Conservation (phyloP, 2,329 filamentous ascomycete genomes). For the Stagonosporopsis rhizophila region DNA sequence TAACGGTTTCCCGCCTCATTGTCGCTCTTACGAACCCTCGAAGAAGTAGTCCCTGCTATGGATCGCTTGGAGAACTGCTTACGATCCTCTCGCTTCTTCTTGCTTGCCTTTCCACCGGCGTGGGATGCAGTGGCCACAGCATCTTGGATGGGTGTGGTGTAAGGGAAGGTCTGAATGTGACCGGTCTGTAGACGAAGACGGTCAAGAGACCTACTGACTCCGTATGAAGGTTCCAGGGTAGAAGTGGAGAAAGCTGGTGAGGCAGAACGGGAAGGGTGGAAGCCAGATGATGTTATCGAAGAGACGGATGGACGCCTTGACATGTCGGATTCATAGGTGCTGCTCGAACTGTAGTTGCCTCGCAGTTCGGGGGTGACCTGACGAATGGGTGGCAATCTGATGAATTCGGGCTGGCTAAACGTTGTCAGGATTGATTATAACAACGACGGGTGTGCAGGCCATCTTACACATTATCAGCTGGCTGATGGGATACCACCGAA, state of each 20-base stretch:
- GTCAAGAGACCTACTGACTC: background rate
- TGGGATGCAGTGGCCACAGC: constrained; percentile 1
- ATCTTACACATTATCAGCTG: constrained; percentile 10
- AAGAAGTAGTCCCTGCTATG: background rate
- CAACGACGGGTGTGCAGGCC: background rate
- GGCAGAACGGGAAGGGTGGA: constrained; percentile 17
- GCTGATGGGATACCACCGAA: constrained; percentile 17
- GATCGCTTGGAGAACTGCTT: constrained; percentile 16
- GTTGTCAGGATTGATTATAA: background rate
- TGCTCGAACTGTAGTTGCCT: constrained; percentile 6
- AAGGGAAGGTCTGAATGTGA: constrained; percentile 11
- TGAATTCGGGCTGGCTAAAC: constrained; percentile 13
- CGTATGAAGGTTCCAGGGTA: constrained; percentile 9
- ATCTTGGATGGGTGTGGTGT: constrained; percentile 1
- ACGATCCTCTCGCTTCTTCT: constrained; percentile 21
- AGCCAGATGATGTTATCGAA: constrained; percentile 14
- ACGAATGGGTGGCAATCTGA: constrained; percentile 14
- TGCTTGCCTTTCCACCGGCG: constrained; percentile 16
- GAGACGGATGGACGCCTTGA: constrained; percentile 19
- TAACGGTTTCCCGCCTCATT: constrained; percentile 19
- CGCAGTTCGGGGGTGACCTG: constrained; percentile 14
- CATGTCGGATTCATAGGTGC: constrained; percentile 14
- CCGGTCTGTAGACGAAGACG: constrained; percentile 12
- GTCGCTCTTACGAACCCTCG: constrained; percentile 16
- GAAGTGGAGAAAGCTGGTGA: constrained; percentile 14